Base-by-base conservation (phyloP, 2,329 filamentous ascomycete genomes). In the Didymella sp. region DNA sequence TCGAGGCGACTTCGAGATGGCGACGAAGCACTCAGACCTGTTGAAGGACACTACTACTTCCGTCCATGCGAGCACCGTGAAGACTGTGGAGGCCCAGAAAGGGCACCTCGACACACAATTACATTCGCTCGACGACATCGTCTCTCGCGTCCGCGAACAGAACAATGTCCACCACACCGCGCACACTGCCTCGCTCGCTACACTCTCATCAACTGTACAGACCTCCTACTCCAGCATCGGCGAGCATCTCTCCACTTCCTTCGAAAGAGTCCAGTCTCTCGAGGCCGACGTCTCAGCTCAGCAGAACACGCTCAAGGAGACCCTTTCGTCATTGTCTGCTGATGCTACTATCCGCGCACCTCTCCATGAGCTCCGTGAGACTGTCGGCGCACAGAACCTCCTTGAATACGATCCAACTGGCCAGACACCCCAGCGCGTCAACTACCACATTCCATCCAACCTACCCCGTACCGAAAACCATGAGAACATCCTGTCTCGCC, bases 81-180 rank as follows among this genome's bases (percentile, higher is more conserved):
- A 89, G 6, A 94, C 96, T 56, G 93, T 98, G 12, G 90, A 94
- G 69, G 88, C 90, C 55, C 95, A 99, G 77, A 90, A 96, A 79
- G 84, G 85, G 53, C 91, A 96, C 64, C 89, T 99, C 71, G 89
- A 90, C 59, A 84, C 83, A n/a, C 92, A 98, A 76, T 93, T 99
- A 85, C 86, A 88, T 54, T 90, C 91, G 1, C 84, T 99, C 7
- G 94, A 98, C 69, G 91, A 94, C 63, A 96, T 97, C 67, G 92
- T 98, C 35, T 84, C 88, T 28, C 87, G 90, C 28, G 92, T 96
- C 46, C 87, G 89, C 58, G 85, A 85, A 1, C 89, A 96, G 69
- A 98, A 96, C 73, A 86, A 89, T 27, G 81, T 82, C 17, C 92
- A 96, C 71, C 89, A 95, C 73, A 82, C 87, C 24, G 83, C 84